A percentile compares a stretch with the other conserved stretches of the same genome.
Evolutionary conservation across 2,329 filamentous ascomycete species (phyloP).

Genomic region (Chrysoporthe deuterocubensis): DNA sequence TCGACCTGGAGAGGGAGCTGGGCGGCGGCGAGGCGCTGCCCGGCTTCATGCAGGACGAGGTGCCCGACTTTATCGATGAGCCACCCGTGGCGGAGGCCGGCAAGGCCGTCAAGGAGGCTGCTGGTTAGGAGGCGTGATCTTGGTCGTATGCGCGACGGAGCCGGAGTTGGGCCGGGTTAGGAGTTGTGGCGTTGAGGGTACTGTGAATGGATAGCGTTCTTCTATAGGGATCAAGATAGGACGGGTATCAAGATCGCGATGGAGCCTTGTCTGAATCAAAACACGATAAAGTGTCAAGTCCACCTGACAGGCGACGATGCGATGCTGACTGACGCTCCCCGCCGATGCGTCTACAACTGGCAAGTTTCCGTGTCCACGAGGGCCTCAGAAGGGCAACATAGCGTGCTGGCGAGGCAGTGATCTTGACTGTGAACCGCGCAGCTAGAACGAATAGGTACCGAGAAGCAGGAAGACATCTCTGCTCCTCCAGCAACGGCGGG

Average conservation of each 20-base stretch:
- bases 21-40: conserved; percentile 67
- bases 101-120: conserved; percentile 80
- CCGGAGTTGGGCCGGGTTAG: neutral
- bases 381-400: too few species aligned
- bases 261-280: neutral
- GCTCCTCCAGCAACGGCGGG: too few species aligned
- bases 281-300: too few species aligned
- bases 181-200: neutral
- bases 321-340: too few species aligned
- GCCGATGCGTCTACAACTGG: too few species aligned
- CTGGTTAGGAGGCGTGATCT: conserved; percentile 45
- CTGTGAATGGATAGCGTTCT: neutral
- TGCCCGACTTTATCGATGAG: conserved; percentile 92
- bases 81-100: conserved; percentile 67
- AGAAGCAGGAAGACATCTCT: neutral
- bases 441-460: neutral
- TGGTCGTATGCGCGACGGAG: neutral
- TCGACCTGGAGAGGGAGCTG: conserved; percentile 78
- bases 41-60: conserved; percentile 87
- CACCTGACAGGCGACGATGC: too few species aligned
- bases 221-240: neutral
- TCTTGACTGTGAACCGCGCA: neutral
- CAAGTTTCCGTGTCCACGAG: too few species aligned
- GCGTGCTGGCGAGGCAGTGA: neutral
- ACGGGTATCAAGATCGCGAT: neutral